phyloP scores from a whole-genome alignment of 2,329 filamentous ascomycete genomes.

The Colletotrichum musicola region DNA sequence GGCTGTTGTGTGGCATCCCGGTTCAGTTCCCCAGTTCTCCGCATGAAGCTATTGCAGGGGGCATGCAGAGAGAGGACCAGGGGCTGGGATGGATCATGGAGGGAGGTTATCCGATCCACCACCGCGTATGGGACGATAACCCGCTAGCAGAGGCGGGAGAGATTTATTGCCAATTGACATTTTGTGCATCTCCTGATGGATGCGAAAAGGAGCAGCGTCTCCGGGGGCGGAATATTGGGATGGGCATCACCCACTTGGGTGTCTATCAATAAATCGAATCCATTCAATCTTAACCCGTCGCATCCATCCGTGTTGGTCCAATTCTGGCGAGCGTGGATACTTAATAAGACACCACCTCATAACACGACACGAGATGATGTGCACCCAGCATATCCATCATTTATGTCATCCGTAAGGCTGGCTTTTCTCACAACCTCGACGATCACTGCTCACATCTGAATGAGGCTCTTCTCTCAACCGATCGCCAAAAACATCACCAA shows the following conservation, averaged over 20 bases:
- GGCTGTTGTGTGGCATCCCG: neutral
- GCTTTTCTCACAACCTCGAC: neutral
- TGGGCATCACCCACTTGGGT: neutral
- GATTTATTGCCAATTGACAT: neutral
- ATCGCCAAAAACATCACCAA: too few species aligned
- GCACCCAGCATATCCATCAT: neutral
- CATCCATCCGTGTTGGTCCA: neutral
- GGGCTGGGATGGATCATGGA: neutral
- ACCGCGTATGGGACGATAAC: neutral
- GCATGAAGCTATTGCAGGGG: conserved; percentile 25
- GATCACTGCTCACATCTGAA: neutral
- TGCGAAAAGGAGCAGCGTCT: conserved; percentile 8
- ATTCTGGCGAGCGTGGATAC: neutral
- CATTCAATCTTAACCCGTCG: neutral
- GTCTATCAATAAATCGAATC: neutral
- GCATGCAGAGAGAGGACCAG: conserved; percentile 12
- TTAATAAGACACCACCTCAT: neutral
- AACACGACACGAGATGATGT: neutral
- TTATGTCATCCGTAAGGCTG: too few species aligned
- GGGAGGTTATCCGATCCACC: conserved; percentile 8
- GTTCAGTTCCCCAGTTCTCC: conserved; percentile 25
- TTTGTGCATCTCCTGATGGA: neutral
- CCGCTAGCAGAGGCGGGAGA: neutral
- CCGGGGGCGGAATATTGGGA: neutral
- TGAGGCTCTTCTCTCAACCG: neutral